Percentiles rank a stretch among this genome's conserved stretches.
Evolutionary conservation across 2,329 filamentous ascomycete genomes (phyloP).

Genomic region (Alternaria sp.): DNA sequence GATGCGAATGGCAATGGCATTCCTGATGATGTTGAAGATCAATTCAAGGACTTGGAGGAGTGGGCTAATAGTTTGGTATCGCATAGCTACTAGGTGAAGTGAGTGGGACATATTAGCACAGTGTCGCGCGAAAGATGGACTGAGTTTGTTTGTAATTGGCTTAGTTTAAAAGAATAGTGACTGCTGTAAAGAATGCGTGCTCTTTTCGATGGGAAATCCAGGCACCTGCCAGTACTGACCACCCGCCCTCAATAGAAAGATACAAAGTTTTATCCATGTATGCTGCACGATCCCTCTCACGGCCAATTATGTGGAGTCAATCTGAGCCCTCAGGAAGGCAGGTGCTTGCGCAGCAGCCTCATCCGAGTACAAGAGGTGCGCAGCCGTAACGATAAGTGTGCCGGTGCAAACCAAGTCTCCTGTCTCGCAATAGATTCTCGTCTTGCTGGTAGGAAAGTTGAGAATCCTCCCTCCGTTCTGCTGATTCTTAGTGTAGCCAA

Average conservation of each 20-base stretch:
- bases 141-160: background rate
- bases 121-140: background rate
- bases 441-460: constrained; percentile 41
- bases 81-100: constrained; percentile 25
- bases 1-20: constrained; percentile 62
- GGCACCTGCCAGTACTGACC: background rate
- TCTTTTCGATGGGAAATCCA: background rate
- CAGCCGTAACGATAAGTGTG: constrained; percentile 39
- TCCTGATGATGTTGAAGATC: constrained; percentile 59
- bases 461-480: constrained; percentile 49
- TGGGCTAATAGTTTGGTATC: constrained; percentile 61
- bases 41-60: constrained; percentile 59
- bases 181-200: background rate
- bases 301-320: constrained; percentile 1
- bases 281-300: background rate
- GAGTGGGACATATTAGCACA: background rate
- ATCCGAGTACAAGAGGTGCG: constrained; percentile 43
- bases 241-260: background rate
- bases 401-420: constrained; percentile 47
- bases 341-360: constrained; percentile 34
- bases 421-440: constrained; percentile 45
- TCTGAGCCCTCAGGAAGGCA: constrained; percentile 25
- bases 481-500: constrained; percentile 51
- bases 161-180: background rate
- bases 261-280: background rate